Conservation (phyloP, 2,329 filamentous ascomycete genomes). For the Pestalotiopsis sp. region DNA sequence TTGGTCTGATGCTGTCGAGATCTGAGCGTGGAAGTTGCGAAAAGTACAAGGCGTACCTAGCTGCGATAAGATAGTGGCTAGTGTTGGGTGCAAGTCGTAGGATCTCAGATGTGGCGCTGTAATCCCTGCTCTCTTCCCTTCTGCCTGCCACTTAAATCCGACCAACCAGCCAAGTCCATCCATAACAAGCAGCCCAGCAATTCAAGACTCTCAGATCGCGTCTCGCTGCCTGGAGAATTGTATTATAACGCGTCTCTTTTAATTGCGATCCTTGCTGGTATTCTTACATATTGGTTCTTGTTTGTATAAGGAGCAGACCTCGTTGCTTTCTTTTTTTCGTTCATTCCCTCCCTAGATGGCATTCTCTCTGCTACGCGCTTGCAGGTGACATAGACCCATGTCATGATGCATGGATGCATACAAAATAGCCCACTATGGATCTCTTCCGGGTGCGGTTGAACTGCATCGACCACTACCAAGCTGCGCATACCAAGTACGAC, state of each 20-base stretch:
- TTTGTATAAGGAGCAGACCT: background rate
- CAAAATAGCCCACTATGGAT: constrained; percentile 51
- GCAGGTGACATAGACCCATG: constrained; percentile 9
- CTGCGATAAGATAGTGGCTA: constrained; percentile 8
- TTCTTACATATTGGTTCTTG: background rate
- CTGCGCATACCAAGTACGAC: constrained; percentile 76
- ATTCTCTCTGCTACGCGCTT: background rate
- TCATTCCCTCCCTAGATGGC: background rate
- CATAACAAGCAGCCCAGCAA: background rate
- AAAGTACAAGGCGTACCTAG: background rate
- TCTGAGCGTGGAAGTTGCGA: background rate
- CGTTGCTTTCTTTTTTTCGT: background rate
- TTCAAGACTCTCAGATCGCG: background rate
- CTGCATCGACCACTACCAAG: constrained; percentile 94
- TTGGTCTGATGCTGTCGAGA: background rate
- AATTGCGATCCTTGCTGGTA: background rate
- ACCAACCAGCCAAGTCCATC: background rate
- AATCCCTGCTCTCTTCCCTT: background rate
- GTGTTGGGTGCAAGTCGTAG: background rate
- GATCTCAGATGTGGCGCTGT: background rate
- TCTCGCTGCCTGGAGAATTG: background rate
- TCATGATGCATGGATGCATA: constrained; percentile 14
- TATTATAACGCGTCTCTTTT: background rate
- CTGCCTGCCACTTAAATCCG: background rate
- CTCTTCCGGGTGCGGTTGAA: constrained; percentile 90